Base-by-base conservation (phyloP, 768 basidiomycete species). In the Agrocybe pediades region DNA sequence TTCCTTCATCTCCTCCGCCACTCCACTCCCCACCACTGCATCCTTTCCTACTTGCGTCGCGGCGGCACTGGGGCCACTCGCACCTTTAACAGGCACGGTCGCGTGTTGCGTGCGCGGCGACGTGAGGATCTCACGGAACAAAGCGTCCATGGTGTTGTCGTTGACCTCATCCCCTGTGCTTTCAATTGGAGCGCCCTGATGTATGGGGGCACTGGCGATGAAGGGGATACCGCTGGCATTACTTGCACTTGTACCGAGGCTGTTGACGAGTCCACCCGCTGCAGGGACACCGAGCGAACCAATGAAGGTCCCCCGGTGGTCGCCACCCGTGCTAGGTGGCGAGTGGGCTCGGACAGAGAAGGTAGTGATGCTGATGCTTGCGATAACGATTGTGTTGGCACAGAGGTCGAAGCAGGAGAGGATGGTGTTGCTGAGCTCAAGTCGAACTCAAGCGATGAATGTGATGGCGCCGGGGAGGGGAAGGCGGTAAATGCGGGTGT, bases 321-420 rank as follows among this genome's bases (percentile, higher is more conserved):
- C 92, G 83, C 92, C 92, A 94, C 88, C 92, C 92, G 92, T 94
- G 92, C 92, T 88, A 89, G 87, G 87, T 94, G 92, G 92, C 92
- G 85, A 94, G 92, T 89, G 86, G 88, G 73, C 68, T 86, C 78
- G 68, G 70, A 56, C 72, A 69, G 62, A 45, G 63, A 59, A 60
- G 63, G 50, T 46, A 63, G 58, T 5, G 33, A n/a, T 36, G 33
- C 33, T 36, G 33, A 36, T 52, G 57, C 60, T 67, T 69, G 62
- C 58, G 67, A 67, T 56, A 55, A 56, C 53, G 65, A 43, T 55
- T 58, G 59, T 56, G 60, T 51, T 46, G 61, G 56, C 63, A 76
- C 64, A 59, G 68, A 55, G 58, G 55, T 65, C 44, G 55, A 65
- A 23, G 46, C 59, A 55, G 61, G 51, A 44, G 66, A 51, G 43